phyloP scores from a whole-genome alignment of 1,284 basidiomycete species.

The Pseudozyma sp. region DNA sequence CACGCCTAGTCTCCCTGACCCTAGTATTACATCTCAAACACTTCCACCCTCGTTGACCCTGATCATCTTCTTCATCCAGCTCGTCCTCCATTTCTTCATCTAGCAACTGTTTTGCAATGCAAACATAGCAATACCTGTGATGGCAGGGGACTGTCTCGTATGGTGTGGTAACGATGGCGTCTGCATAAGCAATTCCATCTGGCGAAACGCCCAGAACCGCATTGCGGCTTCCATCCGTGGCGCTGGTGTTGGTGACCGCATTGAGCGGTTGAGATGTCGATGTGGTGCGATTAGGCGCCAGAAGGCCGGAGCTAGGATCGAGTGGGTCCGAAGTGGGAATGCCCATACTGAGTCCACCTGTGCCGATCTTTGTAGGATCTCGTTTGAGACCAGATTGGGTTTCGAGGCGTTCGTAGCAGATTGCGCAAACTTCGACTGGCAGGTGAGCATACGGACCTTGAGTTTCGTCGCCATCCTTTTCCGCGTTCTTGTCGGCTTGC shows the following conservation, averaged over 20 bases:
- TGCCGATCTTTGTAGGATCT: constrained; percentile 37
- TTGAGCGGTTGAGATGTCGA: constrained; percentile 38
- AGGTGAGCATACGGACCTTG: constrained; percentile 58
- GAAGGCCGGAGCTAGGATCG: constrained; percentile 53
- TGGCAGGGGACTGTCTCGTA: constrained; percentile 65
- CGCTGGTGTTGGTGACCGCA: constrained; percentile 13
- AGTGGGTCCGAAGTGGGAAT: constrained; percentile 60
- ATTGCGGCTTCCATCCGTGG: constrained; percentile 12
- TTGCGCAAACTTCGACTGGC: constrained; percentile 58
- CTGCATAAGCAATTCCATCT: constrained; percentile 60
- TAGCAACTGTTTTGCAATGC: constrained; percentile 61
- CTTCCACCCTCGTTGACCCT: constrained; percentile 55
- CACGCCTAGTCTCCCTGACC: constrained; percentile 39
- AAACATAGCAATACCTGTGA: constrained; percentile 66
- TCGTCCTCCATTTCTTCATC: constrained; percentile 65
- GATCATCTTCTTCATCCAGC: constrained; percentile 47
- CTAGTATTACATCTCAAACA: constrained; percentile 62
- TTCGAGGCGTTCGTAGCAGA: constrained; percentile 64
- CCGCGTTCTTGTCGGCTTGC: constrained; percentile 1
- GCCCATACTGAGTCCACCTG: constrained; percentile 51
- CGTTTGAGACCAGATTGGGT: constrained; percentile 42
- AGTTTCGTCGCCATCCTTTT: not conserved
- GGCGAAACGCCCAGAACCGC: constrained; percentile 44
- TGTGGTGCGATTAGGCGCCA: constrained; percentile 30
- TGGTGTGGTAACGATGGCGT: constrained; percentile 56